Evolutionary conservation across 805 yeast species (phyloP).

Genomic region (Barnettozyma californica): DNA sequence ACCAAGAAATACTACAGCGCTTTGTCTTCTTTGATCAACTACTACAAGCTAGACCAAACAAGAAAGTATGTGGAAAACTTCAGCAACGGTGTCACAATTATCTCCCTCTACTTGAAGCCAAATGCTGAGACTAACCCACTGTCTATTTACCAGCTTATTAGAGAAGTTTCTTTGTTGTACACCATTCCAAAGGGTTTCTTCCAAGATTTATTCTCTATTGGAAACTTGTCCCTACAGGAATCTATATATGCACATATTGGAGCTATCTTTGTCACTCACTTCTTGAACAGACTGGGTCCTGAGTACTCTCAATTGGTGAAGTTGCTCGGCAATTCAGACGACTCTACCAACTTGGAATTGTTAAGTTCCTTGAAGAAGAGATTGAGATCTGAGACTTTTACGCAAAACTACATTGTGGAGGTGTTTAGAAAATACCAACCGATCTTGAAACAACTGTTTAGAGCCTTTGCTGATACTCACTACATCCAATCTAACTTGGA

Average conservation of each 20-base stretch:
- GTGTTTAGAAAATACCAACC: conserved; percentile 66
- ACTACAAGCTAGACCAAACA: conserved; percentile 78
- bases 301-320: conserved; percentile 70
- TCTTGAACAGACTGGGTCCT: conserved; percentile 88
- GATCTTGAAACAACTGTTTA: conserved; percentile 75
- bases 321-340: conserved; percentile 48
- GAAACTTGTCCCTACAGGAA: conserved; percentile 88
- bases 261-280: conserved; percentile 87
- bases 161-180: conserved; percentile 89
- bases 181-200: conserved; percentile 87
- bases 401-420: conserved; percentile 76
- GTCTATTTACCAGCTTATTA: conserved; percentile 82
- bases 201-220: conserved; percentile 62
- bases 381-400: conserved; percentile 87
- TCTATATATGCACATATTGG: conserved; percentile 92
- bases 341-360: conserved; percentile 67
- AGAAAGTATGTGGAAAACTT: conserved; percentile 94
- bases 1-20: conserved; percentile 88
- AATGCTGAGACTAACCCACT: conserved; percentile 48
- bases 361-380: conserved; percentile 79
- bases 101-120: conserved; percentile 80
- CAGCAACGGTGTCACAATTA: conserved; percentile 78
- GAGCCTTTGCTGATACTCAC: conserved; percentile 88
- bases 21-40: conserved; percentile 77
- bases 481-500: conserved; percentile 67